A percentile compares a stretch with the other conserved stretches of the same genome.
These are phyloP conservation scores for Ophiognomonia clavigignenti-juglandacearum DNA, from an alignment of 2,329 filamentous ascomycete genomes.

Conservation along the genomic window DNA sequence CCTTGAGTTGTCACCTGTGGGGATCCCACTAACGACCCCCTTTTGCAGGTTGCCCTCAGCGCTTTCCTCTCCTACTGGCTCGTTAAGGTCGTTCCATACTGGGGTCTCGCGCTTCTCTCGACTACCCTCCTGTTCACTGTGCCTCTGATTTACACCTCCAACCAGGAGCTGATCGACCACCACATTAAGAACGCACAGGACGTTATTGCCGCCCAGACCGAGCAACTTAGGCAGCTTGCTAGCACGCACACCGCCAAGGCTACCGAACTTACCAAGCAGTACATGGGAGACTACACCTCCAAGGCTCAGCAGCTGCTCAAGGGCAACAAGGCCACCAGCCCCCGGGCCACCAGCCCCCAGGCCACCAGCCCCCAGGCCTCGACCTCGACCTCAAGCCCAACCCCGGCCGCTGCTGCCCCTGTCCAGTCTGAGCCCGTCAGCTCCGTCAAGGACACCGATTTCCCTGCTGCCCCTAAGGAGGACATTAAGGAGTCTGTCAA, in stretches of 20 bases:
- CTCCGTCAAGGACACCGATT: slow-evolving; percentile 39
- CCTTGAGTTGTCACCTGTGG: too few relatives aligned
- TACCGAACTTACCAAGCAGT: slow-evolving; percentile 61
- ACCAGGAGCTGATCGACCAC: slow-evolving; percentile 65
- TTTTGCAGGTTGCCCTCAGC: slow-evolving; percentile 48
- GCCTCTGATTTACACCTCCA: slow-evolving; percentile 60
- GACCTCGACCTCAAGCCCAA: slow-evolving; percentile 31
- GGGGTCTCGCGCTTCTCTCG: slow-evolving; percentile 59
- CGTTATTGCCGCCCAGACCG: slow-evolving; percentile 57
- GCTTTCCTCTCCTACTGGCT: slow-evolving; percentile 64
- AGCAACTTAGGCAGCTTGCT: slow-evolving; percentile 56
- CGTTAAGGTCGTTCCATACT: slow-evolving; percentile 65
- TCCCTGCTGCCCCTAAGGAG: slow-evolving; percentile 39
- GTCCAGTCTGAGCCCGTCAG: slow-evolving; percentile 20
- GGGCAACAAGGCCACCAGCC: slow-evolving; percentile 38
- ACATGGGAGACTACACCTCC: slow-evolving; percentile 61
- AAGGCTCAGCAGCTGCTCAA: slow-evolving; percentile 63
- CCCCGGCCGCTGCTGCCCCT: too few relatives aligned
- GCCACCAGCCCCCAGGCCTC: slow-evolving; percentile 32
- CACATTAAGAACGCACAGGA: slow-evolving; percentile 55
- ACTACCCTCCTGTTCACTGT: slow-evolving; percentile 57
- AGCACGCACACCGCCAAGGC: slow-evolving; percentile 61
- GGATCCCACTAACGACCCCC: too few relatives aligned
- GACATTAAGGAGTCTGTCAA: slow-evolving; percentile 27
- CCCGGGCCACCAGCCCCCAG: too few relatives aligned